Conservation (phyloP, 2,329 filamentous ascomycete species). For the Calonectria crousiana region DNA sequence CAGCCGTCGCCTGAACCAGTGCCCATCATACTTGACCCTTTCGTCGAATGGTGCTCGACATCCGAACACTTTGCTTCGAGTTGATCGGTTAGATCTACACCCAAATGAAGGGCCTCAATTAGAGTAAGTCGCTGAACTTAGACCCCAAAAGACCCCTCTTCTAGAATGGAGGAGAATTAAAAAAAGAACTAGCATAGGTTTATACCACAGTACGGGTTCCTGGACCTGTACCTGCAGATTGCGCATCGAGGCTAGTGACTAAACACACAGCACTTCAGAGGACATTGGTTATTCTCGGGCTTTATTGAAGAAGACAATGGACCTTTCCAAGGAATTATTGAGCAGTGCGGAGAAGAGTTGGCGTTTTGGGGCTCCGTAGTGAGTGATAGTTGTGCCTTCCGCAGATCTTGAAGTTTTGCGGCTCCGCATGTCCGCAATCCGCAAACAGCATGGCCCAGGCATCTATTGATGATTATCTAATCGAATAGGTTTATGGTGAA, state of each 20-base stretch:
- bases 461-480: neutral
- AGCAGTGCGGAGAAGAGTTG: neutral
- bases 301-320: neutral
- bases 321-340: neutral
- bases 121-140: neutral
- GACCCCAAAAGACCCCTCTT: neutral
- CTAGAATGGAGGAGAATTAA: neutral
- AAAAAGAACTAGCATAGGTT: neutral
- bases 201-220: neutral
- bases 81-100: neutral
- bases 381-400: neutral
- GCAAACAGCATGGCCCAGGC: neutral
- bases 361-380: neutral
- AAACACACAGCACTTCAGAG: neutral
- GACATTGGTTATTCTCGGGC: neutral
- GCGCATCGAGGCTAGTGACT: neutral
- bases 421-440: neutral
- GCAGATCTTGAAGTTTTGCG: neutral
- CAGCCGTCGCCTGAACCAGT: neutral
- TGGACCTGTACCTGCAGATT: neutral
- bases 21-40: neutral
- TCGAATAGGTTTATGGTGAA: neutral
- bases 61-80: neutral
- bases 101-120: neutral
- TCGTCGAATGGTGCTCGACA: neutral